These are phyloP conservation scores for Septoria petroselini DNA, from an alignment of 2,329 filamentous ascomycete genomes.

Conservation along the genomic window DNA sequence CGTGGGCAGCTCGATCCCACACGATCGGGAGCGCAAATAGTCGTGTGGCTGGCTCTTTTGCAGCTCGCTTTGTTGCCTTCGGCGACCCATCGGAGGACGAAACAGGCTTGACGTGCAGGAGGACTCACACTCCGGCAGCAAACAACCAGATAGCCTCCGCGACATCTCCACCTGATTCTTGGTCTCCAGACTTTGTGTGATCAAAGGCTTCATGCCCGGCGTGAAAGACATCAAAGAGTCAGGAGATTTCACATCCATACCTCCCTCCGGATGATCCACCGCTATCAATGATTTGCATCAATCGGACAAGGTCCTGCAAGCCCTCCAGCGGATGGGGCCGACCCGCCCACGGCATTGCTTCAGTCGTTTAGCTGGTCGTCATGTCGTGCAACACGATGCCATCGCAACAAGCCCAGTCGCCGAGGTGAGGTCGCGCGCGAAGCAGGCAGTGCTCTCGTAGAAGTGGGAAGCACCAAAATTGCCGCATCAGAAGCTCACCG, in stretches of 20 bases:
- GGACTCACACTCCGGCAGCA: slow-evolving; percentile 17
- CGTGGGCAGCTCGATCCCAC: slow-evolving; percentile 8
- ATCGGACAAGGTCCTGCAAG: slow-evolving; percentile 14
- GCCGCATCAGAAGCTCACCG: slow-evolving; percentile 6
- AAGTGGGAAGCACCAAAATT: slow-evolving; percentile 3
- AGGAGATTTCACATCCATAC: slow-evolving; percentile 7
- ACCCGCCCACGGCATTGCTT: slow-evolving; percentile 2
- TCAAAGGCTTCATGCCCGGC: slow-evolving; percentile 6
- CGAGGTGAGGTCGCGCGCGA: slow-evolving; percentile 13
- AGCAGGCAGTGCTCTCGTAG: slow-evolving; percentile 16
- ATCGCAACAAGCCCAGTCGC: slow-evolving; percentile 7
- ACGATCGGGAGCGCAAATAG: slow-evolving; percentile 3
- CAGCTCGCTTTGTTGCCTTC: slow-evolving; percentile 17
- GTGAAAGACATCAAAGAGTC: slow-evolving; percentile 8
- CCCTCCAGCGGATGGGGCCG: slow-evolving; percentile 7
- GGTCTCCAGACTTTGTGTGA: slow-evolving; percentile 2
- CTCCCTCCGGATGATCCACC: slow-evolving; percentile 6
- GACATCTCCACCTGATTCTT: neutral
- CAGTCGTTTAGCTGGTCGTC: slow-evolving; percentile 5
- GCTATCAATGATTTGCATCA: slow-evolving; percentile 20
- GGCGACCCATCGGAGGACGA: slow-evolving; percentile 14
- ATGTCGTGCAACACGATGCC: slow-evolving; percentile 7
- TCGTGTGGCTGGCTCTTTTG: too few relatives aligned
- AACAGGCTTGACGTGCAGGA: slow-evolving; percentile 20
- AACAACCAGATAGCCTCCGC: slow-evolving; percentile 16